These are phyloP conservation scores for Phytophthora hibernalis DNA, from an alignment of 352 stramenopile genomes.

Conservation along the genomic window DNA sequence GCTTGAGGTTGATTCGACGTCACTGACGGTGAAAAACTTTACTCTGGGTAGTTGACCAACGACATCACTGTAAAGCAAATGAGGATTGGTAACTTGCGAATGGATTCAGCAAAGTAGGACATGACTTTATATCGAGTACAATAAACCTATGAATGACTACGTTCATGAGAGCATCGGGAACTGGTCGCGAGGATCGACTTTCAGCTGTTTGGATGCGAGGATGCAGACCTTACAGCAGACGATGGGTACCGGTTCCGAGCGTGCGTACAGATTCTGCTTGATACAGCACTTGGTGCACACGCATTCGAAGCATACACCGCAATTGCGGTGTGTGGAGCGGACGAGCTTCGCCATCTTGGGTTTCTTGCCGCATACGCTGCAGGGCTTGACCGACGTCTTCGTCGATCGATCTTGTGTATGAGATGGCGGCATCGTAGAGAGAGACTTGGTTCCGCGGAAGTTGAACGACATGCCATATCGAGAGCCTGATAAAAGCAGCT, in stretches of 20 bases:
- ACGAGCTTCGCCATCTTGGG: conserved; percentile 41
- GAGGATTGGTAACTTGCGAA: background rate
- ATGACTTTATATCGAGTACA: conserved; percentile 20
- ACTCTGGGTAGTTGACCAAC: background rate
- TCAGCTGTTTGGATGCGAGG: conserved; percentile 44
- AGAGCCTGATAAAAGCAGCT: conserved; percentile 25
- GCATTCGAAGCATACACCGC: conserved; percentile 47
- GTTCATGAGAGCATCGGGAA: conserved; percentile 53
- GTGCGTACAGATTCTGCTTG: conserved; percentile 54
- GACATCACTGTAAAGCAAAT: background rate
- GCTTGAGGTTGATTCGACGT: conserved; percentile 6
- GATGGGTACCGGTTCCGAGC: conserved; percentile 46
- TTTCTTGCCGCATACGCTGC: conserved; percentile 39
- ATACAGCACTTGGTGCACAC: conserved; percentile 64
- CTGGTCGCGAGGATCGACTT: conserved; percentile 56
- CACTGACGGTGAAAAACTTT: no score
- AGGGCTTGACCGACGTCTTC: conserved; percentile 29
- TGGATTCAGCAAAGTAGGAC: background rate
- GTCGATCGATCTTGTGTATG: conserved; percentile 1
- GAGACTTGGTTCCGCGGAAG: conserved; percentile 31
- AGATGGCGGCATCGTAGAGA: conserved; percentile 8
- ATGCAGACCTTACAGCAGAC: conserved; percentile 63
- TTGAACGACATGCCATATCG: conserved; percentile 28
- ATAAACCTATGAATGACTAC: conserved; percentile 1
- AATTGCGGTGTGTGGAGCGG: conserved; percentile 40